These are phyloP conservation scores for Pseudohalonectria lignicola DNA, from an alignment of 2,329 filamentous ascomycete genomes.

Conservation along the genomic window DNA sequence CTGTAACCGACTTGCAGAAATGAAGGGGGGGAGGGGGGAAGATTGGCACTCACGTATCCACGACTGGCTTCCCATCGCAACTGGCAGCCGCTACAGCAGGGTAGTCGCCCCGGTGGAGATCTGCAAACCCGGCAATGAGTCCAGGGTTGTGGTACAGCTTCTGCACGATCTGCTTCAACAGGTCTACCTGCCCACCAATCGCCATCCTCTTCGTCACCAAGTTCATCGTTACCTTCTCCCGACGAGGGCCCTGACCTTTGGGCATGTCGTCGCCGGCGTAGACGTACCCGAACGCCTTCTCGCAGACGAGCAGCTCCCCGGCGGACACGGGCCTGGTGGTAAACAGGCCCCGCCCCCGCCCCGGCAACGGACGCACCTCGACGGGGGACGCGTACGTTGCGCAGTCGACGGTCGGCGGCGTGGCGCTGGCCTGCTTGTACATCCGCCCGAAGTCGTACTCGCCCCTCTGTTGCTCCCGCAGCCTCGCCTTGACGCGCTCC, in stretches of 20 bases:
- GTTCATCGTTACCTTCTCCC: conserved; percentile 24
- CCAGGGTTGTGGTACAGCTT: conserved; percentile 32
- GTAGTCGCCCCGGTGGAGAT: conserved; percentile 30
- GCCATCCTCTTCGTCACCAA: conserved; percentile 15
- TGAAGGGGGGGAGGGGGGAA: no score
- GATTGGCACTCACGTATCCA: conserved; percentile 38
- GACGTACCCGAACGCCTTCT: conserved; percentile 40
- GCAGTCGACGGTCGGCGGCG: conserved; percentile 31
- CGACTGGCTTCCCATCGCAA: conserved; percentile 25
- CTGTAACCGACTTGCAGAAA: no score
- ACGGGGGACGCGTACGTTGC: conserved; percentile 32
- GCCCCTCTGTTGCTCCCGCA: conserved; percentile 26
- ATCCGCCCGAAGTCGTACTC: conserved; percentile 24
- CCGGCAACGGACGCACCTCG: conserved; percentile 24
- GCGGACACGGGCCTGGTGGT: conserved; percentile 31
- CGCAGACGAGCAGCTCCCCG: conserved; percentile 41
- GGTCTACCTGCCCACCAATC: conserved; percentile 25
- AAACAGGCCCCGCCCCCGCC: conserved; percentile 38
- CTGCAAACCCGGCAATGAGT: conserved; percentile 17
- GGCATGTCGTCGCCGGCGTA: conserved; percentile 14
- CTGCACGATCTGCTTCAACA: conserved; percentile 28
- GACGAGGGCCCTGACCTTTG: conserved; percentile 5
- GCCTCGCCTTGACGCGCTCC: conserved; percentile 15
- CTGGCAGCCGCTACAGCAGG: conserved; percentile 10
- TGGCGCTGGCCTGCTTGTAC: conserved; percentile 22